Conservation (phyloP, 371 early-diverging fungal species). For the Rhizopus delemar region DNA sequence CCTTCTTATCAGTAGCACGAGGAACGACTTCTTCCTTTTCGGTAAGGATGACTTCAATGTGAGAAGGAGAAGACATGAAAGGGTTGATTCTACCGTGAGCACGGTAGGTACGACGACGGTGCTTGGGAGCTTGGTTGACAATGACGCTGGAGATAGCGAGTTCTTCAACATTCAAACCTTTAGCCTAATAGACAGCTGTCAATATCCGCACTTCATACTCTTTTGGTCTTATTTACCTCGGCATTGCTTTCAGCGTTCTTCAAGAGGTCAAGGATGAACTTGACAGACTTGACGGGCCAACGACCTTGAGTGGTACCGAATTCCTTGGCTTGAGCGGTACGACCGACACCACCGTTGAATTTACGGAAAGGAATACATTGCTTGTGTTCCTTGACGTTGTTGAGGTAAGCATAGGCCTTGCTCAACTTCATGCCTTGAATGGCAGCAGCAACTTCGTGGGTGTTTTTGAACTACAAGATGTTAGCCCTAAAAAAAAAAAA, state of each 20-base stretch:
- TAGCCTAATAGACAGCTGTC: conserved; percentile 51
- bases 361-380: conserved; percentile 98
- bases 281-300: conserved; percentile 98
- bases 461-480: conserved; percentile 86
- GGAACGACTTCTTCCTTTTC: conserved; percentile 83
- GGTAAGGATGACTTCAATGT: conserved; percentile 91
- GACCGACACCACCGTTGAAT: conserved; percentile 98
- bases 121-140: conserved; percentile 98
- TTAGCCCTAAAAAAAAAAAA: neutral
- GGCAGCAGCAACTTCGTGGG: conserved; percentile 96
- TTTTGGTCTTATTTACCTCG: conserved; percentile 51
- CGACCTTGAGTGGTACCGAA: conserved; percentile 94
- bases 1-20: conserved; percentile 64
- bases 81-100: conserved; percentile 96
- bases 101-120: conserved; percentile 97
- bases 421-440: conserved; percentile 91
- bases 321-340: conserved; percentile 97
- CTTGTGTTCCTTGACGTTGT: conserved; percentile 96
- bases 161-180: conserved; percentile 86
- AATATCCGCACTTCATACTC: too few species aligned
- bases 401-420: conserved; percentile 95
- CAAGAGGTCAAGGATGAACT: conserved; percentile 92
- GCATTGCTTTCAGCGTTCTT: conserved; percentile 98
- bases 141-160: conserved; percentile 93
- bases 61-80: conserved; percentile 96